Evolutionary conservation across 345 rosid species (phyloP), one percentile per base, ranked within the genome.

Genomic region (Garcia nutans): DNA sequence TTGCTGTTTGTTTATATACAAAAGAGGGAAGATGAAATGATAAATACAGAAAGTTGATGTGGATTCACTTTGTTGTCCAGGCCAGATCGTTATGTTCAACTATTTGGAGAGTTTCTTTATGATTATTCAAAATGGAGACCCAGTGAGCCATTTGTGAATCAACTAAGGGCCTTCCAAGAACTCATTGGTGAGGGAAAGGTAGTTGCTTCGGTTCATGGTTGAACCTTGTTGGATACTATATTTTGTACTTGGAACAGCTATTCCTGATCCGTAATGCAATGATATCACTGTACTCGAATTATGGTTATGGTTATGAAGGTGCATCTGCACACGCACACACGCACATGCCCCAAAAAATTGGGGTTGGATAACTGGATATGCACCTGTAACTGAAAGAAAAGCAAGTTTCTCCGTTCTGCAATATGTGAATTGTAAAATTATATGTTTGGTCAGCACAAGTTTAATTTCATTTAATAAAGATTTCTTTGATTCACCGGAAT

Each of bases 41-140:
- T 5, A 3, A 65, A 37, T 22, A 10, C 1, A 20, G 41, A 52
- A 54, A 13, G 13, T 28, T 55, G 26, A 47, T 56, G 55, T 62
- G 26, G 54, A 70, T 71, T 74, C 71, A 76, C 77, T 72, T 54
- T 50, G 37, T n/a, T 23, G 20, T 70, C 23, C 91, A 94, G 98
- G 98, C 98, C 98, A 73, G 98, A 94, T 81, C 93, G 97, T 63
- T 92, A 94, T 84, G 98, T 88, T n/a, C 83, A 97, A 44, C 73
- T 94, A 73, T 94, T 92, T 74, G 98, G 98, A 70, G 97, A 87
- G 54, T 85, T 20, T 71, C 77, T 12, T 8, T 94, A 88, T 74
- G 90, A 94, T 76, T 74, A 82, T 64, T 83, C 88, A 62, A 92
- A 91, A 86, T 92, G 97, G 98, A 90, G 98, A 83, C 44, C 84